Conservation (phyloP, 2,329 filamentous ascomycete genomes). For the Diaporthe sp. region DNA sequence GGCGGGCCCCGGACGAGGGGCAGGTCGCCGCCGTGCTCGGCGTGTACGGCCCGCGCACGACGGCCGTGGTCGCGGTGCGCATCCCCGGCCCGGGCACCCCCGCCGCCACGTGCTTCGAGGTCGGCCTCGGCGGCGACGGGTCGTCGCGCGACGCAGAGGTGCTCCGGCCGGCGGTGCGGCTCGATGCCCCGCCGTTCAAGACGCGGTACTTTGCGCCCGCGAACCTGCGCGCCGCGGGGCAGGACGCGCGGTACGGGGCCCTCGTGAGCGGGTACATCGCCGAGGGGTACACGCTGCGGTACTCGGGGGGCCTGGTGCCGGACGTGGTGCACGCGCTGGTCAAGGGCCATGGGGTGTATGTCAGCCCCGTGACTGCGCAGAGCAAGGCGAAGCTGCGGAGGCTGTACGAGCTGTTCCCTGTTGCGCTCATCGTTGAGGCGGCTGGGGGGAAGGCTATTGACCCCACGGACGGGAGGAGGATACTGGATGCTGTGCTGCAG, state of each 20-base stretch:
- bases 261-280: constrained; percentile 65
- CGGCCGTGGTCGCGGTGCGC: constrained; percentile 68
- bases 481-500: constrained; percentile 56
- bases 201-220: constrained; percentile 74
- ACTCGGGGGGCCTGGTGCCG: constrained; percentile 72
- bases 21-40: constrained; percentile 67
- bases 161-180: constrained; percentile 56
- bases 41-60: constrained; percentile 68
- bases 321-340: constrained; percentile 71
- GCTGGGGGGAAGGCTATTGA: constrained; percentile 71
- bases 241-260: constrained; percentile 62
- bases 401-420: constrained; percentile 71
- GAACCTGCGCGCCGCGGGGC: constrained; percentile 70
- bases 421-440: constrained; percentile 73
- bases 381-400: constrained; percentile 70
- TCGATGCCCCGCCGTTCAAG: constrained; percentile 56
- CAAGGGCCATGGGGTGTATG: constrained; percentile 73
- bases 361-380: constrained; percentile 66
- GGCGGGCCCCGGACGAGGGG: constrained; percentile 51
- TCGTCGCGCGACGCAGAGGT: constrained; percentile 51
- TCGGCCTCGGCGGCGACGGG: constrained; percentile 53
- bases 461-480: constrained; percentile 55
- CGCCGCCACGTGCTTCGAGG: constrained; percentile 63
- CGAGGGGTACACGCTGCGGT: constrained; percentile 71
- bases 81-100: constrained; percentile 53